Evolutionary conservation across 2,329 filamentous ascomycete species (phyloP), one percentile per base, ranked within the genome.

Genomic region (Trichophyton benhamiae): DNA sequence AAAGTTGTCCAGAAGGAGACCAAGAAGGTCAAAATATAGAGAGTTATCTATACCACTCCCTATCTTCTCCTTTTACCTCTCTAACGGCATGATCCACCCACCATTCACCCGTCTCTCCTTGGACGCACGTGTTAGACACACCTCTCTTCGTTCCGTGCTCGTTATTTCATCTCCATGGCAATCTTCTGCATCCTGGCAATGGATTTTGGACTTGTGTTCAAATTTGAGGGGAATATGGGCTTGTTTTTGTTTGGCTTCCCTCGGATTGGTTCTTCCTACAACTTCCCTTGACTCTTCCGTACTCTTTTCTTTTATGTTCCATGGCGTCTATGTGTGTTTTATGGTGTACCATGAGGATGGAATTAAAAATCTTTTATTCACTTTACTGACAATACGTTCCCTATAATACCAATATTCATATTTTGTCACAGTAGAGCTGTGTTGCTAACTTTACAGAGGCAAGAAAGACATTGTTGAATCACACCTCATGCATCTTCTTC

Each of bases 1-100:
- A 84, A 84, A 75, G 68, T 84, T 62, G 82, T 82, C 48, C 69
- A 78, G 66, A 85, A 85, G 77, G 81, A 85, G 70, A 75, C 74
- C 57, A 78, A 80, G 73, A 78, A 76, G 64, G 80, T 84, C 62
- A 81, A 78, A 73, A 77, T 85, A 67, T 79, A 71, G 42, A 57
- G 52, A 33, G 30, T n/a, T 17, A n/a, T 30, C 15, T 38, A 38
- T 38, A 38, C 11, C 9, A 38, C 27, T 38, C 33, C 11, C 33
- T 38, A 38, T 38, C 27, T 55, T n/a, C 15, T 17, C 6, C 17
- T 6, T 33, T 9, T 36, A 17, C n/a, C 27, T n/a, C 27, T 17
- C 30, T 36, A 36, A 55, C 36, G 52, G 52, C 27, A n/a, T 17
- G 25, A 20, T 36, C 13, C 33, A 25, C 20, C 46, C 6, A 22